These are phyloP conservation scores for Lotmaria passim DNA, from an alignment of 208 protist species.

Conservation along the genomic window DNA sequence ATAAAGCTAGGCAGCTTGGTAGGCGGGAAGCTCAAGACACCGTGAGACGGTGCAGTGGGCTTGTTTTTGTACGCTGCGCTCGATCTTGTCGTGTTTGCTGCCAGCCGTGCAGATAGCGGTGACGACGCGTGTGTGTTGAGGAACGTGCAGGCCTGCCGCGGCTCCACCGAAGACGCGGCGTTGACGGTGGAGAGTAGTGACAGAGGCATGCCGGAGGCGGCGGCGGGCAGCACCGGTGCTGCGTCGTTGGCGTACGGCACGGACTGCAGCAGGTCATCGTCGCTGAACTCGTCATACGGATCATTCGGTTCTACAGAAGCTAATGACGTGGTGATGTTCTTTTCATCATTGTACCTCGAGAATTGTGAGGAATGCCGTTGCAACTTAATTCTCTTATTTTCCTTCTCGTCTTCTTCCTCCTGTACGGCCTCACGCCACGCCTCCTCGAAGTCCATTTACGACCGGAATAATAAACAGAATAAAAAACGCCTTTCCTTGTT, in stretches of 20 bases:
- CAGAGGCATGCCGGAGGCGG: neutral
- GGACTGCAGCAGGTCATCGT: constrained; percentile 50
- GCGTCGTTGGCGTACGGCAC: constrained; percentile 53
- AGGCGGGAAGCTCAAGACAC: constrained; percentile 39
- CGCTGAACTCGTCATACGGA: constrained; percentile 37
- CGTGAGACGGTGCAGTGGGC: neutral
- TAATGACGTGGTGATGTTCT: no score
- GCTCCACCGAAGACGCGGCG: neutral
- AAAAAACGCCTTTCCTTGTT: no score
- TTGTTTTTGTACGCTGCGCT: neutral
- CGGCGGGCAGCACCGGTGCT: neutral
- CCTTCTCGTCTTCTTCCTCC: constrained; percentile 21
- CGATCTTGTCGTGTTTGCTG: neutral
- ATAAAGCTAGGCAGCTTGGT: constrained; percentile 44
- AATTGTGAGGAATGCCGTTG: no score
- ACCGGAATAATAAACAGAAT: no score
- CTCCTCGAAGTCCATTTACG: constrained; percentile 32
- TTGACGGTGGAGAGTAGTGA: neutral
- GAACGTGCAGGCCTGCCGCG: neutral
- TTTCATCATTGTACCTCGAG: no score
- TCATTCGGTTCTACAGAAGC: constrained; percentile 6
- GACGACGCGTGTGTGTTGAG: neutral
- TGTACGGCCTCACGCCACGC: constrained; percentile 28
- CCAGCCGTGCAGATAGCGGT: neutral
- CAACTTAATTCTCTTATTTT: no score